Base-by-base conservation (phyloP, 495 filamentous ascomycete genomes). In the Hypoxylon lenormandii region DNA sequence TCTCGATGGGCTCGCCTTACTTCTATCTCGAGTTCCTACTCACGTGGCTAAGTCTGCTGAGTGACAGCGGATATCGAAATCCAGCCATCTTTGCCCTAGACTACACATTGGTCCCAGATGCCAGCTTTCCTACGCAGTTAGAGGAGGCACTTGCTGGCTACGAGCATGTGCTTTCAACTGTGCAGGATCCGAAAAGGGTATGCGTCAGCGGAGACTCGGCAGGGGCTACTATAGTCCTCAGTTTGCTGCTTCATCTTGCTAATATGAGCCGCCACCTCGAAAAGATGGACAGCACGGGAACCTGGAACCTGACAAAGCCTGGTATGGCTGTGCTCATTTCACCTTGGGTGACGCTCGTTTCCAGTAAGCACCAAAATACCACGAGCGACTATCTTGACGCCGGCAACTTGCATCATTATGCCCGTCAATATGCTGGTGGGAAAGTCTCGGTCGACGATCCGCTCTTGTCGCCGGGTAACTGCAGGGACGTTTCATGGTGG, bases 11-110 rank as follows among this genome's bases (percentile, higher is more conserved):
- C 28, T 90, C 89, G 12, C 74, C 82, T 22, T 90, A 91, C 76
- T 94, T 94, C 76, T 94, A 94, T 74, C 84, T 93, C 18, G 91
- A 94, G 74, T 93, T 93, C 66, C 80, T 94, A 15, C 72, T 91
- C 36, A 83, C 87, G 22, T 91, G 87, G 87, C 69, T 88, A 13
- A 81, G 77, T 42, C 73, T 89, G 0, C 78, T 94, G 36, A 77
- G 80, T 26, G 76, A 83, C 13, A 74, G 79, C 33, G 89, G 89
- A 12, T 92, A 89, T 70, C 50, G 72, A 12, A 93, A 92, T 70
- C 91, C 91, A 2, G 89, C 90, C 13, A 83, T 93, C n/a, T 90
- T 94, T 72, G 86, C 89, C 1, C 77, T 93, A 5, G 91, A 94
- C 53, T 94, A 94, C 72, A 90, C 88, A 6, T 82, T 94, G 1